Evolutionary conservation across 768 basidiomycete species (phyloP).

Genomic region (Phaeotremella skinneri): DNA sequence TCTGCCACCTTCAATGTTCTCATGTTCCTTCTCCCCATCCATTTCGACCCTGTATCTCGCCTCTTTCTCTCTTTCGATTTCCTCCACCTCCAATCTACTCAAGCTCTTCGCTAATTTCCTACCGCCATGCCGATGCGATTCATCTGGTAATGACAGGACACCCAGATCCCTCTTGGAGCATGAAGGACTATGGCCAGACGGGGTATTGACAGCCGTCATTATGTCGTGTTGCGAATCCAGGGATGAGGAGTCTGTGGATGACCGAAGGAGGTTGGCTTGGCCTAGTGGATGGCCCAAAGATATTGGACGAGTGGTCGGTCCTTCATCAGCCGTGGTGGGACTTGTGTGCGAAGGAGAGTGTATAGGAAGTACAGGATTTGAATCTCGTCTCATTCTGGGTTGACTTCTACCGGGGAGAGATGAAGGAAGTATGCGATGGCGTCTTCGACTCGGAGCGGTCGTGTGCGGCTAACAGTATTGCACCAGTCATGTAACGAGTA

Average conservation of each 20-base stretch:
- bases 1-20: background rate
- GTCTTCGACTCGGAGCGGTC: too few species aligned
- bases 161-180: background rate
- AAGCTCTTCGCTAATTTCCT: background rate
- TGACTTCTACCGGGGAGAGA: too few species aligned
- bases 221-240: background rate
- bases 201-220: slow-evolving; percentile 5
- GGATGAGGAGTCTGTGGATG: background rate
- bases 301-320: background rate
- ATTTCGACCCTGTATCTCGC: background rate
- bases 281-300: background rate
- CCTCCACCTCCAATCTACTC: background rate
- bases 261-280: background rate
- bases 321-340: too few species aligned
- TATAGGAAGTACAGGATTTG: background rate
- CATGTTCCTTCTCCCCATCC: background rate
- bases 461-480: too few species aligned
- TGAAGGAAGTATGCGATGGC: too few species aligned
- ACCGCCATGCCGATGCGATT: background rate
- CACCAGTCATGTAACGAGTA: too few species aligned
- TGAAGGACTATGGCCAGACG: background rate
- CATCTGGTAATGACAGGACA: background rate
- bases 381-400: too few species aligned
- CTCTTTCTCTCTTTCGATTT: background rate
- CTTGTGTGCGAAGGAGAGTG: too few species aligned